Base-by-base conservation (phyloP, 495 filamentous ascomycete species). In the Penicillium bialowiezense region DNA sequence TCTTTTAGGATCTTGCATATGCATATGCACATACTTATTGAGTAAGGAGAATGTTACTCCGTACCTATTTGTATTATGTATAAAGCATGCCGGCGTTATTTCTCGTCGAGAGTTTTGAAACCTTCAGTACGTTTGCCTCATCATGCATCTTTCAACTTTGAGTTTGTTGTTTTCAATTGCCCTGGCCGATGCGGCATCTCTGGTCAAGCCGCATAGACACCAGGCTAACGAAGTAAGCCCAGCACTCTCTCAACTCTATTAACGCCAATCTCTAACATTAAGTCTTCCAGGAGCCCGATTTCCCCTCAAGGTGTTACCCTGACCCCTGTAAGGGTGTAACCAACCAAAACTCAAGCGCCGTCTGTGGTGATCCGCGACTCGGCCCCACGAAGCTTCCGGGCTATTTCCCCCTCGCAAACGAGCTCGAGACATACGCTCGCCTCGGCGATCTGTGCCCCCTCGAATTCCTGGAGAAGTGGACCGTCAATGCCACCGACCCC, bases 361-460 rank as follows among this genome's bases (percentile, higher is more conserved):
- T 81, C 52, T 82, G 79, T 57, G 70, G 76, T 19, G 77, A 82
- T 55, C 49, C 55, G 0, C 76, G 78, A 15, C 73, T 82, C 1
- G 78, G 79, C 1, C 78, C 79, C 1, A 56, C 65, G 5, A 38
- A 48, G 2, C 64, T 73, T 5, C 79, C 79, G 1, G 51, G 41
- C 2, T 55, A 44, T 3, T 62, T 76, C 38, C 67, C 74, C 12
- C 64, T 78, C 18, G 56, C 51, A 43, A 67, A 48, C 17, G 60
- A 62, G 34, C 63, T 69, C 7, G 55, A 41, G 38, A 65, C 58
- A 23, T 80, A 80, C 55, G 60, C 75, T 52, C 72, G 70, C 13
- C 74, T 79, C 42, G 77, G 74, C 28, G 59, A 64, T 1, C 60
- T 78, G 20, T 79, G 73, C 45, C 77, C 77, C 0, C 66, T 63